Conservation (phyloP, 164 flowering plant genomes). For the Chimonanthus salicifolius region DNA sequence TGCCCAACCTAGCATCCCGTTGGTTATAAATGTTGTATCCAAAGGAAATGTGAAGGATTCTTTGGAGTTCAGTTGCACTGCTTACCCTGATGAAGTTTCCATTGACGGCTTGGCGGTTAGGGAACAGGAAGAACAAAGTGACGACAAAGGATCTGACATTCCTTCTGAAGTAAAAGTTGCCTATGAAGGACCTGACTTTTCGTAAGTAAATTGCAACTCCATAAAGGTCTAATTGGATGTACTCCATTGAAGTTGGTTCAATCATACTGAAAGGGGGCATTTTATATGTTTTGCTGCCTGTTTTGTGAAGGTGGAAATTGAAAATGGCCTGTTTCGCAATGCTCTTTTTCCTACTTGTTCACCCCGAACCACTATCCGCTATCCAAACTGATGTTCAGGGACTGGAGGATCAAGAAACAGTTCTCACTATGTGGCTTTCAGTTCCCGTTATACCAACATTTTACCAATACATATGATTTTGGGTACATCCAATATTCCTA, state of each 20-base stretch:
- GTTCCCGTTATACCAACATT: too few relatives aligned
- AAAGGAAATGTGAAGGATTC: slow-evolving; percentile 42
- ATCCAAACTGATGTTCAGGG: background rate
- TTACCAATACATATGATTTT: background rate
- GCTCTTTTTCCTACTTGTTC: background rate
- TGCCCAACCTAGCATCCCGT: slow-evolving; percentile 39
- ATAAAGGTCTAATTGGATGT: too few relatives aligned
- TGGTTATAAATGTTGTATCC: slow-evolving; percentile 55
- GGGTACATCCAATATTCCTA: background rate
- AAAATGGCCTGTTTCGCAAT: background rate
- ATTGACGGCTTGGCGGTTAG: slow-evolving; percentile 64
- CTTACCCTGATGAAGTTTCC: slow-evolving; percentile 59
- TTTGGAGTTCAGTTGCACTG: slow-evolving; percentile 61
- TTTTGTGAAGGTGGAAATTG: background rate
- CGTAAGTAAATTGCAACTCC: slow-evolving; percentile 35
- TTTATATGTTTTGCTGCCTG: background rate
- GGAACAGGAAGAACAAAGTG: slow-evolving; percentile 27
- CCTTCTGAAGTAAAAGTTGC: slow-evolving; percentile 55
- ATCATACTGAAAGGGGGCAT: too few relatives aligned
- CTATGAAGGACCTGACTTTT: slow-evolving; percentile 84
- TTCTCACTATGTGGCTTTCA: too few relatives aligned
- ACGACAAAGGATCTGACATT: too few relatives aligned
- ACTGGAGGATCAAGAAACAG: too few relatives aligned
- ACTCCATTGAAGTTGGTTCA: too few relatives aligned
- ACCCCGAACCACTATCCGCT: background rate